Evolutionary conservation across 495 filamentous ascomycete species (phyloP).

Genomic region (Lentithecium fluviatile): DNA sequence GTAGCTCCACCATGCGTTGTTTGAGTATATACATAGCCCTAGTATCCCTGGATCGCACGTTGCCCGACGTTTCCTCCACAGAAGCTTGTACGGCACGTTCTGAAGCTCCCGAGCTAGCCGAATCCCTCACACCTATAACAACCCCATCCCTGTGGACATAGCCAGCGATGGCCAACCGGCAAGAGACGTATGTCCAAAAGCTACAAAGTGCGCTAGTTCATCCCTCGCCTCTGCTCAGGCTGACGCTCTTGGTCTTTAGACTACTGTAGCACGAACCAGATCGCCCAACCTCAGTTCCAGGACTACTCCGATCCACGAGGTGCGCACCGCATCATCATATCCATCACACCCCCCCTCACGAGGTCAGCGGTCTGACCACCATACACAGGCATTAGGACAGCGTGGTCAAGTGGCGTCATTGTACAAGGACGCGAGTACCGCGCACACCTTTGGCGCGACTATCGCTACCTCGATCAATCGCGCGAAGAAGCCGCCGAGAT

Average conservation of each 20-base stretch:
- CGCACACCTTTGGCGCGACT: slow-evolving; percentile 25
- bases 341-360: background rate
- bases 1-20: background rate
- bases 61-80: background rate
- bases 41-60: background rate
- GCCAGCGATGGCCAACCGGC: background rate
- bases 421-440: slow-evolving; percentile 23
- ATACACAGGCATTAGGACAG: slow-evolving; percentile 18
- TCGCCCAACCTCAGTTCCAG: slow-evolving; percentile 24
- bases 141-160: background rate
- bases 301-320: slow-evolving; percentile 32
- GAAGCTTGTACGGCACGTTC: background rate
- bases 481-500: slow-evolving; percentile 31
- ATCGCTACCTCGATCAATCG: slow-evolving; percentile 23
- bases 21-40: background rate
- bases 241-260: background rate
- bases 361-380: background rate
- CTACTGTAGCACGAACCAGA: slow-evolving; percentile 15
- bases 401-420: slow-evolving; percentile 24
- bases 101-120: background rate
- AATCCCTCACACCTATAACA: background rate
- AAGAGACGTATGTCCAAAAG: slow-evolving; percentile 8
- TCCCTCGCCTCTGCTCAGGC: background rate
- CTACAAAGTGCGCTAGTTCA: slow-evolving; percentile 1
- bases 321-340: background rate